phyloP scores from a whole-genome alignment of 2,329 filamentous ascomycete genomes.

The Pseudogymnoascus sp. region DNA sequence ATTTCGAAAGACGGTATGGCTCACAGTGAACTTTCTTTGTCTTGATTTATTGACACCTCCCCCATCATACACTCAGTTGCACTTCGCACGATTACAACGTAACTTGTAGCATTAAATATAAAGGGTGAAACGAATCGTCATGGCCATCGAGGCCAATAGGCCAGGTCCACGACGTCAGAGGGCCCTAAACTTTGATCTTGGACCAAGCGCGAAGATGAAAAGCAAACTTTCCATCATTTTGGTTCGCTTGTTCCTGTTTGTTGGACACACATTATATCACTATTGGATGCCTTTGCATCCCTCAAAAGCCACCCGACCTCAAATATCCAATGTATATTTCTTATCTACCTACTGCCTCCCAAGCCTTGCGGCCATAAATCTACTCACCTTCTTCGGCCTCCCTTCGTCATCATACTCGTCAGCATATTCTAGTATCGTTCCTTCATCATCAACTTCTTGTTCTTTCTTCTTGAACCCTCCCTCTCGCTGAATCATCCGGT shows the following conservation, averaged over 20 bases:
- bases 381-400: constrained; percentile 56
- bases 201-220: constrained; percentile 42
- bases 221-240: constrained; percentile 33
- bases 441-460: background rate
- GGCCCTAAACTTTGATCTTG: constrained; percentile 49
- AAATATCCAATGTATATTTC: constrained; percentile 17
- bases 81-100: background rate
- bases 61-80: background rate
- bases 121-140: constrained; percentile 58
- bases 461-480: constrained; percentile 68
- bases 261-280: background rate
- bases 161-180: constrained; percentile 49
- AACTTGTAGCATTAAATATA: constrained; percentile 35
- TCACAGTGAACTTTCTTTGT: background rate
- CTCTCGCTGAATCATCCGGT: constrained; percentile 72
- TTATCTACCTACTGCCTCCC: constrained; percentile 38
- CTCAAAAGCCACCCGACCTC: background rate
- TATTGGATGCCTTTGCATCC: background rate
- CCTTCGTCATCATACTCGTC: constrained; percentile 45
- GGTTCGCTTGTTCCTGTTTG: background rate
- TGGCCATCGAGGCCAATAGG: constrained; percentile 35
- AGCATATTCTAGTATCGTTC: constrained; percentile 3
- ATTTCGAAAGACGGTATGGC: background rate
- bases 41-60: background rate
- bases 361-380: constrained; percentile 65